Percentiles rank a stretch among this genome's conserved stretches.
These are phyloP conservation scores for Hypoxylon sp. DNA, from an alignment of 2,329 filamentous ascomycete species.

Conservation along the genomic window DNA sequence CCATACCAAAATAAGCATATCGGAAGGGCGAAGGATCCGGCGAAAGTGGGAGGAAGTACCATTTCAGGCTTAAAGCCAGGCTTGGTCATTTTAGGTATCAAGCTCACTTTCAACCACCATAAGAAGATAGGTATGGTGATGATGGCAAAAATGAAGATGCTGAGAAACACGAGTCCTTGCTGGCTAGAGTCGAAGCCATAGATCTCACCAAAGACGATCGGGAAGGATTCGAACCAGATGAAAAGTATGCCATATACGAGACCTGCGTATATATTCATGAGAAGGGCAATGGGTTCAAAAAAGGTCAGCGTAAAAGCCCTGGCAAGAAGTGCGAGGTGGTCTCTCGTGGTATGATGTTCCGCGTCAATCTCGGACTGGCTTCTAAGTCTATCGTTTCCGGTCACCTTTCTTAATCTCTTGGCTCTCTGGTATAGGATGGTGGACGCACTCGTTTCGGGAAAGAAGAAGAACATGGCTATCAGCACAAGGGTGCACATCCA, in stretches of 20 bases:
- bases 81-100: constrained; percentile 73
- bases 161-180: constrained; percentile 65
- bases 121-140: constrained; percentile 70
- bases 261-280: constrained; percentile 65
- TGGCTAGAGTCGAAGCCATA: constrained; percentile 67
- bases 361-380: constrained; percentile 69
- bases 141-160: constrained; percentile 62
- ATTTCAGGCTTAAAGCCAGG: constrained; percentile 75
- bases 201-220: constrained; percentile 65
- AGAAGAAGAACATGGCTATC: constrained; percentile 64
- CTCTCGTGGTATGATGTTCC: constrained; percentile 61
- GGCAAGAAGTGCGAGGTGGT: constrained; percentile 64
- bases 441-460: constrained; percentile 68
- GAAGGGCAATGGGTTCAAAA: constrained; percentile 68
- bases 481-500: constrained; percentile 58
- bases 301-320: constrained; percentile 55
- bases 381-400: constrained; percentile 58
- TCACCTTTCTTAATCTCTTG: constrained; percentile 61
- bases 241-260: constrained; percentile 66
- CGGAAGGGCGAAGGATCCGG: constrained; percentile 71
- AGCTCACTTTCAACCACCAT: constrained; percentile 75
- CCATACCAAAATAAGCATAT: constrained; percentile 71
- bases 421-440: constrained; percentile 70
- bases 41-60: constrained; percentile 71
- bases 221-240: constrained; percentile 69